A percentile compares a stretch with the other conserved stretches of the same genome.
phyloP scores from a whole-genome alignment of 805 yeast genomes.

The Dipodascopsis uninucleata region DNA sequence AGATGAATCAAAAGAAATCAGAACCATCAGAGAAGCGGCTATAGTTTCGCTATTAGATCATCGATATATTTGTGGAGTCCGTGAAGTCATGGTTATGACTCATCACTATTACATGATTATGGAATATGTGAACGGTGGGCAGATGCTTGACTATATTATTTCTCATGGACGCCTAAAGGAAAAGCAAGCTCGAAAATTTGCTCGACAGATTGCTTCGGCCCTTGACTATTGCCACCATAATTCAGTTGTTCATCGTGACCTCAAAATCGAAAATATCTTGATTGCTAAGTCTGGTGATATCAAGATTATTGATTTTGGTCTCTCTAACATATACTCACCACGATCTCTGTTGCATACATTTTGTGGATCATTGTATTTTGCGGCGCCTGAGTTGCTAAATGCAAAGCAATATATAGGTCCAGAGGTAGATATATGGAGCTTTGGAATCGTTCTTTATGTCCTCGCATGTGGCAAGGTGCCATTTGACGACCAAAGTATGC shows the following conservation, averaged over 20 bases:
- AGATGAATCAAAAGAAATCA: constrained; percentile 82
- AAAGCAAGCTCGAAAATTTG: constrained; percentile 88
- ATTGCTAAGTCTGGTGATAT: constrained; percentile 90
- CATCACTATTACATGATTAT: constrained; percentile 95
- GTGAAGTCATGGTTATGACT: constrained; percentile 94
- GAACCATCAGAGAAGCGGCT: constrained; percentile 94
- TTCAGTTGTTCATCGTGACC: constrained; percentile 93
- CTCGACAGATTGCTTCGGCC: constrained; percentile 91
- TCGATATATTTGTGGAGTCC: constrained; percentile 84
- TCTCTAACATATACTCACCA: constrained; percentile 78
- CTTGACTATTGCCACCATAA: constrained; percentile 89
- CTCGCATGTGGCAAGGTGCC: constrained; percentile 96
- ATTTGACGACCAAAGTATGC: constrained; percentile 90
- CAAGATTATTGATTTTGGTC: constrained; percentile 93
- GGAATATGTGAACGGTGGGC: constrained; percentile 96
- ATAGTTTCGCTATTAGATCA: constrained; percentile 85
- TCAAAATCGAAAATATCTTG: constrained; percentile 94
- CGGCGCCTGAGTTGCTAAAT: constrained; percentile 92
- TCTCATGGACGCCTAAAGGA: constrained; percentile 94
- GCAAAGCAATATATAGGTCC: constrained; percentile 95
- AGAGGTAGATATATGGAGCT: constrained; percentile 97
- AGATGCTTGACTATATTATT: constrained; percentile 93
- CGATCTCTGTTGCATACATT: constrained; percentile 77
- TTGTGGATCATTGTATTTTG: constrained; percentile 96
- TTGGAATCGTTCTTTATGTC: constrained; percentile 91